Conservation (phyloP, 2,329 filamentous ascomycete species). For the Ophiostoma piceae region DNA sequence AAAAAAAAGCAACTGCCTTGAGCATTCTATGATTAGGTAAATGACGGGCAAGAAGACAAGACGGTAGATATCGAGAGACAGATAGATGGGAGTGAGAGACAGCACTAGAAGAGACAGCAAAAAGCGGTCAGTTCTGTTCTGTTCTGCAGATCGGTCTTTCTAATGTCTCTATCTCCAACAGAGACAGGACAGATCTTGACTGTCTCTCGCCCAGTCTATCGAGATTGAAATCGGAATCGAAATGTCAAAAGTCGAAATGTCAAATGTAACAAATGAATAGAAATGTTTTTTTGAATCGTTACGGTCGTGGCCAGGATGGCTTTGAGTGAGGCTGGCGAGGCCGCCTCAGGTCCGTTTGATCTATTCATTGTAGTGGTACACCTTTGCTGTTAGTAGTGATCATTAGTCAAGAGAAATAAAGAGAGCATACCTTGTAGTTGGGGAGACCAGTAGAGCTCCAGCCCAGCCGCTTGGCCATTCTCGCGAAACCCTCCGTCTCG, state of each 20-base stretch:
- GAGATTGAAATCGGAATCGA: no score
- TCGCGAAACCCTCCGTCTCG: slow-evolving; percentile 96
- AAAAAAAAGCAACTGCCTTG: neutral
- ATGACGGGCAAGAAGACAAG: neutral
- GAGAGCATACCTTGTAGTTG: slow-evolving; percentile 86
- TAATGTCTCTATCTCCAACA: neutral
- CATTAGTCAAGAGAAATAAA: no score
- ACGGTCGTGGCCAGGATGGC: slow-evolving; percentile 17
- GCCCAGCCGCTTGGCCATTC: slow-evolving; percentile 86
- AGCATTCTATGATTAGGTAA: slow-evolving; percentile 9
- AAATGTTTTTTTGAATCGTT: slow-evolving; percentile 18
- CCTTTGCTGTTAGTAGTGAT: slow-evolving; percentile 42
- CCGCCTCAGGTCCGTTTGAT: neutral
- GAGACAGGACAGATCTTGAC: neutral
- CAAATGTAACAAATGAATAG: slow-evolving; percentile 2
- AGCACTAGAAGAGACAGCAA: neutral
- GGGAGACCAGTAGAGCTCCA: slow-evolving; percentile 85
- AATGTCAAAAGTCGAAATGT: neutral
- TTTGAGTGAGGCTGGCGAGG: neutral
- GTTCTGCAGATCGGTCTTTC: neutral
- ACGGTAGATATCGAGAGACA: neutral
- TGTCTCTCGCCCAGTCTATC: neutral
- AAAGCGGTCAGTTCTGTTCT: neutral
- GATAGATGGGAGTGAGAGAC: neutral
- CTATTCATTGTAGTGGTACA: slow-evolving; percentile 86